Conservation (phyloP, 176 grass and related monocot species). For the Puccinellia tenuiflora region DNA sequence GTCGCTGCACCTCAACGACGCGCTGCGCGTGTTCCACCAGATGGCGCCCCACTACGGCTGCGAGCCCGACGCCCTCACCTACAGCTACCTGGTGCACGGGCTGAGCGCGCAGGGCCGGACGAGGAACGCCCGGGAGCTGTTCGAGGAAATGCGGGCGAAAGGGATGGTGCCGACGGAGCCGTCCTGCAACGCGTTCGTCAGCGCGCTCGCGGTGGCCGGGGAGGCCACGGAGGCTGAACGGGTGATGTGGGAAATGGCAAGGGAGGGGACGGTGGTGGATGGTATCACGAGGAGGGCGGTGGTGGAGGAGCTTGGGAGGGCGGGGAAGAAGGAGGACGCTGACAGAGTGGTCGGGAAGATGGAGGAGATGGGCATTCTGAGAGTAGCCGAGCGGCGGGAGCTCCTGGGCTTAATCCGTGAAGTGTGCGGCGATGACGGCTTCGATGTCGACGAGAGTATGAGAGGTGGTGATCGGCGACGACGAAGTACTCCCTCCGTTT, state of each 20-base stretch:
- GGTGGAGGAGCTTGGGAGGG: conserved; percentile 41
- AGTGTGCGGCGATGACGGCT: conserved; percentile 14
- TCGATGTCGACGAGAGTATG: not conserved
- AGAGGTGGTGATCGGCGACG: not conserved
- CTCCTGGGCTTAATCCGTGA: conserved; percentile 32
- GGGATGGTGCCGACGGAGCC: conserved; percentile 27
- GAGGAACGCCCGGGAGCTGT: conserved; percentile 54
- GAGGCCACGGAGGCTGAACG: conserved; percentile 31
- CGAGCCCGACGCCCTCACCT: conserved; percentile 61
- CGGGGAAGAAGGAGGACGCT: conserved; percentile 33
- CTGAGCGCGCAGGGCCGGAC: conserved; percentile 70
- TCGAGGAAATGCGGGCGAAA: conserved; percentile 45
- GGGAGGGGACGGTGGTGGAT: conserved; percentile 42
- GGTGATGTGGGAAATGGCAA: conserved; percentile 58
- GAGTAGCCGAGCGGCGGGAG: conserved; percentile 3
- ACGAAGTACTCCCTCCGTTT: no score
- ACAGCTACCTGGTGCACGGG: conserved; percentile 73
- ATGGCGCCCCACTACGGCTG: conserved; percentile 59
- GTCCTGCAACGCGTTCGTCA: conserved; percentile 51
- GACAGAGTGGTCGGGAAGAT: conserved; percentile 36
- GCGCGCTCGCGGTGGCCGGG: conserved; percentile 54
- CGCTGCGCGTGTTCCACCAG: conserved; percentile 75
- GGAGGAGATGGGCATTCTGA: conserved; percentile 41
- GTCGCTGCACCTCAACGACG: conserved; percentile 79
- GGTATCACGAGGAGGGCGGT: conserved; percentile 46